Conservation (phyloP, 257 asterid species). For the Solanum paucissectum region DNA sequence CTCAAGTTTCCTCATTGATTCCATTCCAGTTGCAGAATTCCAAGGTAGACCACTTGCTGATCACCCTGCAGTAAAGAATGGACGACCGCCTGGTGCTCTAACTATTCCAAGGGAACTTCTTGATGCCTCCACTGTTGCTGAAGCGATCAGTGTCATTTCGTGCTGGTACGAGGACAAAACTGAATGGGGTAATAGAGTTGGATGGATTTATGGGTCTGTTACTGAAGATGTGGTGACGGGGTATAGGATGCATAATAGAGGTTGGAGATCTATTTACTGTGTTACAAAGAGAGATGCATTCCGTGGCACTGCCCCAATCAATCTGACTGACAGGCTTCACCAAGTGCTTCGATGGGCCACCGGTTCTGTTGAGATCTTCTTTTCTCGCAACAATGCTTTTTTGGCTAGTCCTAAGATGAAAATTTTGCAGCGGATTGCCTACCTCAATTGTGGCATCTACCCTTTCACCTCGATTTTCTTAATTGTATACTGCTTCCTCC, state of each 20-base stretch:
- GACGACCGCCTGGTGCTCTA: slow-evolving; percentile 76
- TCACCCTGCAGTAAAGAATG: slow-evolving; percentile 72
- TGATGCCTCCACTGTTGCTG: slow-evolving; percentile 82
- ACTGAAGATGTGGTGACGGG: slow-evolving; percentile 90
- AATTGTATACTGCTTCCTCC: slow-evolving; percentile 82
- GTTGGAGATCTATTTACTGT: slow-evolving; percentile 80
- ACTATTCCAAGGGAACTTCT: slow-evolving; percentile 68
- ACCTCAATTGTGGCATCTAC: slow-evolving; percentile 71
- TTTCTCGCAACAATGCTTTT: slow-evolving; percentile 76
- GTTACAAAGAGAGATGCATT: slow-evolving; percentile 83
- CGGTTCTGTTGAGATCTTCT: slow-evolving; percentile 82
- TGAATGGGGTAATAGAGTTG: slow-evolving; percentile 86
- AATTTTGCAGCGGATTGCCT: slow-evolving; percentile 66
- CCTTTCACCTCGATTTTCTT: slow-evolving; percentile 74
- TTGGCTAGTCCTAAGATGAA: slow-evolving; percentile 71
- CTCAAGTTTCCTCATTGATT: slow-evolving; percentile 63
- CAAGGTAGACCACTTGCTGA: slow-evolving; percentile 89
- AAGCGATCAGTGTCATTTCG: slow-evolving; percentile 79
- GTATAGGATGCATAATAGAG: slow-evolving; percentile 81
- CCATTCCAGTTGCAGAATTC: slow-evolving; percentile 75
- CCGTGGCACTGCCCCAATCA: slow-evolving; percentile 87
- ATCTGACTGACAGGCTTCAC: slow-evolving; percentile 78
- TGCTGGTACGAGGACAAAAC: slow-evolving; percentile 92
- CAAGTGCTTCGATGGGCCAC: slow-evolving; percentile 96
- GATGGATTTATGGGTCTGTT: slow-evolving; percentile 88